These are phyloP conservation scores for Chloroidium sp. DNA, from an alignment of 163 green algal genomes.

Conservation along the genomic window DNA sequence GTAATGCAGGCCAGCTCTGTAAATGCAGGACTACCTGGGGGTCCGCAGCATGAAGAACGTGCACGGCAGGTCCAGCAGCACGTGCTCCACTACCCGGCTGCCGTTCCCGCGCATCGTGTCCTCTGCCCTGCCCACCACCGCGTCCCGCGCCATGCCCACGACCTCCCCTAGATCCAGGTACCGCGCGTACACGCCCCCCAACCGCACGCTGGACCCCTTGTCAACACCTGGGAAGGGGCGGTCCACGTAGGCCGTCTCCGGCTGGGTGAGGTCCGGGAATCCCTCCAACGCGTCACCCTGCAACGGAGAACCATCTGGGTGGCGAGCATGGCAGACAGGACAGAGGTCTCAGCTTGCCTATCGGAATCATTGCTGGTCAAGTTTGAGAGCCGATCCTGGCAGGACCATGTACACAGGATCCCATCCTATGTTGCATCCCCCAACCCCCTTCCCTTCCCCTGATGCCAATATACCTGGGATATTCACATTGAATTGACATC, in stretches of 20 bases:
- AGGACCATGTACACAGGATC: too few relatives aligned
- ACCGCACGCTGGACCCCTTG: slow-evolving; percentile 19
- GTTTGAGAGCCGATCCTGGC: too few relatives aligned
- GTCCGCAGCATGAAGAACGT: slow-evolving; percentile 52
- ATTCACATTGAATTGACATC: too few relatives aligned
- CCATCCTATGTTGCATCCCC: too few relatives aligned
- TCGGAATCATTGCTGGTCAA: too few relatives aligned
- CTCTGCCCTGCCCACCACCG: slow-evolving; percentile 26
- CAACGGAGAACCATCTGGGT: not conserved
- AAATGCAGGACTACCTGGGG: not conserved
- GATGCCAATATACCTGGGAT: too few relatives aligned
- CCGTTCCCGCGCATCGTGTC: slow-evolving; percentile 23
- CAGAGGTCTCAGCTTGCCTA: too few relatives aligned
- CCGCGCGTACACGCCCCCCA: slow-evolving; percentile 48
- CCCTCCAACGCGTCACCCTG: slow-evolving; percentile 28
- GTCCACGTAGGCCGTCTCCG: slow-evolving; percentile 42
- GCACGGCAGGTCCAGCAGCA: slow-evolving; percentile 67
- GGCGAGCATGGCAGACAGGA: too few relatives aligned
- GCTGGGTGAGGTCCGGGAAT: slow-evolving; percentile 57
- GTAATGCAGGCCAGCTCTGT: too few relatives aligned
- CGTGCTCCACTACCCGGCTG: slow-evolving; percentile 27
- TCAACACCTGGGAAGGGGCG: slow-evolving; percentile 37
- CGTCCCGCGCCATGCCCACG: slow-evolving; percentile 40
- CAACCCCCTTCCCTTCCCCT: too few relatives aligned
- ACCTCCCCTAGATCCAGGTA: slow-evolving; percentile 48